Percentiles rank a stretch among this genome's conserved stretches.
Evolutionary conservation across 192 early-diverging fungal genomes (phyloP).

Genomic region (Linnemannia hyalina): DNA sequence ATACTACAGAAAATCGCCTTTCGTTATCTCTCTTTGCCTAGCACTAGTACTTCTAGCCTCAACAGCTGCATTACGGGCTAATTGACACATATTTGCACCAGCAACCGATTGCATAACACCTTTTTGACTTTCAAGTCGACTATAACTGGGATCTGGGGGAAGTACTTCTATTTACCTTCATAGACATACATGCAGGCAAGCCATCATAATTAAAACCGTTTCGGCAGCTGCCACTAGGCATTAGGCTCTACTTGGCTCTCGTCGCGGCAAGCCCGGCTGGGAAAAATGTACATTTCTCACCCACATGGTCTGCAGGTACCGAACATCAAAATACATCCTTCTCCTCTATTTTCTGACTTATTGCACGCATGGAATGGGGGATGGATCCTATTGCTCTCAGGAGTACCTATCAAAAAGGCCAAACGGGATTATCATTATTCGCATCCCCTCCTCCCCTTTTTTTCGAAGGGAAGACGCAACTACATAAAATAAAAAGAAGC

Average conservation of each 20-base stretch:
- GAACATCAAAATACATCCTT: not conserved
- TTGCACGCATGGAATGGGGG: not conserved
- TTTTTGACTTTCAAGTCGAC: not conserved
- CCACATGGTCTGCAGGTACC: not conserved
- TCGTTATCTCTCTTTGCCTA: no score
- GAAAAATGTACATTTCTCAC: not conserved
- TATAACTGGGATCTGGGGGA: not conserved
- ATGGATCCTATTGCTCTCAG: not conserved
- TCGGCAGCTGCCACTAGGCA: not conserved
- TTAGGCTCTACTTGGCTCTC: no score
- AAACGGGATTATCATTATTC: conserved; percentile 6
- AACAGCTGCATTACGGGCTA: not conserved
- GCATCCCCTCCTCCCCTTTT: not conserved
- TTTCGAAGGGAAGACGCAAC: not conserved
- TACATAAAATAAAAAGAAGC: not conserved
- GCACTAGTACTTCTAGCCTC: no score
- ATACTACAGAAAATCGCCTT: not conserved
- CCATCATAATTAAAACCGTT: not conserved
- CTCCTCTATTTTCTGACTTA: no score
- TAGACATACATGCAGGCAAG: not conserved
- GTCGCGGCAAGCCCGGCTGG: not conserved
- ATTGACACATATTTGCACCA: not conserved
- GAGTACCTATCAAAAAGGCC: not conserved
- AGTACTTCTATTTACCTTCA: not conserved
- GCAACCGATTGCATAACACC: not conserved